A percentile compares a stretch with the other conserved stretches of the same genome.
These are phyloP conservation scores for Ophiocordyceps camponoti-rufipedis DNA, from an alignment of 2,329 filamentous ascomycete species.

Conservation along the genomic window DNA sequence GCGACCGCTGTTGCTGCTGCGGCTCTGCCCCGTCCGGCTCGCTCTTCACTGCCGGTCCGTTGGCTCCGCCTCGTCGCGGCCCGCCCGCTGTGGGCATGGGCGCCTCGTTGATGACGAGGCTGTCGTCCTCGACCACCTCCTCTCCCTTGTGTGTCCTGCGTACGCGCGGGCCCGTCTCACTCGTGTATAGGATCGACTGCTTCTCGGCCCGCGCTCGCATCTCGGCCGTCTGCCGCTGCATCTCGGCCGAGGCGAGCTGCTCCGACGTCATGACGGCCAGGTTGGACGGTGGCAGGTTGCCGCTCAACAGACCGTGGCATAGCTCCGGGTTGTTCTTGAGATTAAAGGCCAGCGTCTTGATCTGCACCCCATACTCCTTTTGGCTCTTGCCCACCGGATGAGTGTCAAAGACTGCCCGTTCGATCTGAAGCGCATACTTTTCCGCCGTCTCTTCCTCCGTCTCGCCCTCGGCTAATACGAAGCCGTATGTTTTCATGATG, in stretches of 20 bases:
- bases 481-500: conserved; percentile 47
- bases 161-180: conserved; percentile 54
- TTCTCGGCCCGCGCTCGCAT: conserved; percentile 66
- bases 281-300: conserved; percentile 51
- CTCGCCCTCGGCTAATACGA: conserved; percentile 43
- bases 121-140: conserved; percentile 68
- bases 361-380: conserved; percentile 39
- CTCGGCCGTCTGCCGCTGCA: conserved; percentile 58
- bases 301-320: conserved; percentile 54
- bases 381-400: conserved; percentile 27
- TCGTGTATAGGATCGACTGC: conserved; percentile 66
- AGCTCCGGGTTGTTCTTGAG: conserved; percentile 76
- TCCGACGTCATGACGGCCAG: conserved; percentile 78
- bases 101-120: conserved; percentile 16
- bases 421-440: conserved; percentile 59
- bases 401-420: conserved; percentile 46
- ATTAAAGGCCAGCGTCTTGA: conserved; percentile 67
- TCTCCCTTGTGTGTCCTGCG: conserved; percentile 90
- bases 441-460: conserved; percentile 48
- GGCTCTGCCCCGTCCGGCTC: conserved; percentile 14
- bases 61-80: conserved; percentile 3
- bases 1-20: conserved; percentile 23
- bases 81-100: conserved; percentile 11
- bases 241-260: conserved; percentile 81
- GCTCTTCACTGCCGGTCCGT: conserved; percentile 12